Evolutionary conservation across 176 grass and related monocot species (phyloP).

Genomic region (Phyllostachys edulis): DNA sequence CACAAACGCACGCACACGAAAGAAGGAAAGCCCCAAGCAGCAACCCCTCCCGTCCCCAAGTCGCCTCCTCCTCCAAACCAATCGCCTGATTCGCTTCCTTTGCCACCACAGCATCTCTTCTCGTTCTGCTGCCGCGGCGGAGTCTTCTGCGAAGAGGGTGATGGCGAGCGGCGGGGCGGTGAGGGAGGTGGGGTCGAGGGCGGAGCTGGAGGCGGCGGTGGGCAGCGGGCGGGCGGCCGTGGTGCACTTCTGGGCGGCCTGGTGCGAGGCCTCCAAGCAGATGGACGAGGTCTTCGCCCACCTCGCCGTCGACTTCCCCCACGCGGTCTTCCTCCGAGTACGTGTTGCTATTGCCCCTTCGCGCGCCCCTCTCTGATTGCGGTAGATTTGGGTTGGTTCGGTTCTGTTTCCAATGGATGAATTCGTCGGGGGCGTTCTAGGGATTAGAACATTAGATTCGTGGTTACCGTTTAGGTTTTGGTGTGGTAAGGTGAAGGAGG

Average conservation of each 20-base stretch:
- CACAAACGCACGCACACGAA: not conserved
- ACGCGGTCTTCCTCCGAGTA: constrained; percentile 76
- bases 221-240: constrained; percentile 46
- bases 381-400: constrained; percentile 16
- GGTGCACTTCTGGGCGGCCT: constrained; percentile 91
- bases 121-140: not conserved
- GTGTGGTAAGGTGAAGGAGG: not conserved
- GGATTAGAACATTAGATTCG: not conserved
- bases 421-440: not conserved
- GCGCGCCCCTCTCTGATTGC: not conserved
- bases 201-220: constrained; percentile 73
- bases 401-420: not conserved
- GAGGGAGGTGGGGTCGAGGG: constrained; percentile 60
- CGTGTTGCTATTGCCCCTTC: not conserved
- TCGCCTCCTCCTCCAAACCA: not conserved
- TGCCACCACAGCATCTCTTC: not conserved
- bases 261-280: constrained; percentile 99
- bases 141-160: not conserved
- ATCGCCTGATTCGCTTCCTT: not conserved
- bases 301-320: constrained; percentile 83
- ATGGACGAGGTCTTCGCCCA: constrained; percentile 97
- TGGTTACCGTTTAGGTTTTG: constrained; percentile 7
- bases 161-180: constrained; percentile 60
- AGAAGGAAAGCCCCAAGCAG: constrained; percentile 29
- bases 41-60: constrained; percentile 1